Conservation (phyloP, 106 monocot genomes). For the Posidonia australis region DNA sequence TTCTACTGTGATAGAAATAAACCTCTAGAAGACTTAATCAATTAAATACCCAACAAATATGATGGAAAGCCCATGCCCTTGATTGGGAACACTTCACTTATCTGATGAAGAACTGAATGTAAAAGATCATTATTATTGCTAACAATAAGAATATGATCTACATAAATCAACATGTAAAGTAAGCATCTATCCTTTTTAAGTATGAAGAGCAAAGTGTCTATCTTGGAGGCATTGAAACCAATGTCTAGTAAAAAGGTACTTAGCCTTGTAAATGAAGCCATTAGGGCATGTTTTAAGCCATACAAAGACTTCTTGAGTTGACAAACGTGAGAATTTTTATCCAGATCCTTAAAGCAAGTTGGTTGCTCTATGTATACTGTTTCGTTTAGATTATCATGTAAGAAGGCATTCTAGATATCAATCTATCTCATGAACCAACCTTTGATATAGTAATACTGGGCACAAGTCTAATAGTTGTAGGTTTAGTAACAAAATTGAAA, state of each 20-base stretch:
- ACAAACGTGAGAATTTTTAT: too few relatives aligned
- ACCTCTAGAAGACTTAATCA: background rate
- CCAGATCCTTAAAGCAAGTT: too few relatives aligned
- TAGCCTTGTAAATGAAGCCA: background rate
- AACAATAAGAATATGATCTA: slow-evolving; percentile 1
- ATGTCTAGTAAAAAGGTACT: background rate
- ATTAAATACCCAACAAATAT: background rate
- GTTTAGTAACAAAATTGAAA: too few relatives aligned
- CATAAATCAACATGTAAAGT: background rate
- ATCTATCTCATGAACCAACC: too few relatives aligned
- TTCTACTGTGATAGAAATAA: background rate
- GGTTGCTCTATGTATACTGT: too few relatives aligned
- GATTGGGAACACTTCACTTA: background rate
- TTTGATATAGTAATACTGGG: too few relatives aligned
- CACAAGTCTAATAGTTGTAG: too few relatives aligned
- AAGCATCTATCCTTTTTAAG: background rate
- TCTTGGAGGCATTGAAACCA: slow-evolving; percentile 1
- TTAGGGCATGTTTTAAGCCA: too few relatives aligned
- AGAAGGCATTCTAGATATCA: too few relatives aligned
- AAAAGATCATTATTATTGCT: too few relatives aligned
- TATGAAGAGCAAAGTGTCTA: background rate
- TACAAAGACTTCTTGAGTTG: background rate
- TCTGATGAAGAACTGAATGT: background rate
- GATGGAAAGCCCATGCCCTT: background rate
- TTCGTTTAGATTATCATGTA: too few relatives aligned